Conservation (phyloP, 139 green algal species). For the Micractinium sp. region DNA sequence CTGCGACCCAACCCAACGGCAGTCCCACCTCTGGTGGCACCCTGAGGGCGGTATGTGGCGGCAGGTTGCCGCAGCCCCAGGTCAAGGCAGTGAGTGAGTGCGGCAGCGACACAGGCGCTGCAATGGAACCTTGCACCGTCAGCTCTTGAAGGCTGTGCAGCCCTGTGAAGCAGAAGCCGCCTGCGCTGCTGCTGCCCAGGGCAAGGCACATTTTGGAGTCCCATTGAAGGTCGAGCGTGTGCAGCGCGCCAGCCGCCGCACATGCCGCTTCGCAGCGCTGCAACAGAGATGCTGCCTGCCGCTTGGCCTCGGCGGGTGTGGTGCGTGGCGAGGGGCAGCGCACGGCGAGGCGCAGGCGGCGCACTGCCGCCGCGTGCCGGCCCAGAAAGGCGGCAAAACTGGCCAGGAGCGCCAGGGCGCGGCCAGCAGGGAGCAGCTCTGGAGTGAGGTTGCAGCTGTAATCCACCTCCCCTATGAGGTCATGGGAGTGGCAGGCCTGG, state of each 20-base stretch:
- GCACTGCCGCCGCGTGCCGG: neutral
- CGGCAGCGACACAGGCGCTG: neutral
- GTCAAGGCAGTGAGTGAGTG: neutral
- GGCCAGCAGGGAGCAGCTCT: neutral
- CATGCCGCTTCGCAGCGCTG: neutral
- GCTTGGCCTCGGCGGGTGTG: neutral
- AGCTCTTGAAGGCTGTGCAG: neutral
- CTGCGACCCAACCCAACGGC: neutral
- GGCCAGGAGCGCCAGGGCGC: neutral
- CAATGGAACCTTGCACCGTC: neutral
- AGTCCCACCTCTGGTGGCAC: neutral
- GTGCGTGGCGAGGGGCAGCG: neutral
- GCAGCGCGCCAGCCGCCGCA: neutral
- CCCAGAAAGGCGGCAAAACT: neutral
- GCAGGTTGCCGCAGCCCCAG: neutral
- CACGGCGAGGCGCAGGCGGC: neutral
- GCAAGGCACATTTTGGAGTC: neutral
- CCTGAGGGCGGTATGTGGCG: neutral
- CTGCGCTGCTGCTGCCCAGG: neutral
- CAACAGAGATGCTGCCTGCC: neutral
- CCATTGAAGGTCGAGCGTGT: neutral
- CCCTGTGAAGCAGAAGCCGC: neutral
- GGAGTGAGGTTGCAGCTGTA: neutral
- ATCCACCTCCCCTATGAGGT: neutral
- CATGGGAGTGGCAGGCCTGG: neutral